Evolutionary conservation across 2,329 filamentous ascomycete species (phyloP), one percentile per base, ranked within the genome.

Genomic region (Penicillium digitatum): DNA sequence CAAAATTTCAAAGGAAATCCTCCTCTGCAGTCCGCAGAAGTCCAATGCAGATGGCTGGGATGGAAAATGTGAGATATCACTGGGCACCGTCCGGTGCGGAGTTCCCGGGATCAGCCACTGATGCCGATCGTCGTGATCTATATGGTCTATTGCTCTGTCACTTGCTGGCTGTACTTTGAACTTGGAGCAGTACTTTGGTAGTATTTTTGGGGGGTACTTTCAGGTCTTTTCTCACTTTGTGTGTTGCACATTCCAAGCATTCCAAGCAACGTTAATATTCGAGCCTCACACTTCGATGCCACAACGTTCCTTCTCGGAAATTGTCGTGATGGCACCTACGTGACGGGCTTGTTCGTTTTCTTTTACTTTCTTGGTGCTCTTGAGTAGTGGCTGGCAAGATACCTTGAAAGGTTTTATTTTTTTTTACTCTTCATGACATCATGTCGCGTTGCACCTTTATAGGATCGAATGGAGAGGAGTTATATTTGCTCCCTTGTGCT

Each of bases 61-160:
- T 27, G 14, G 35, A 55, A 60, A 66, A 66, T 67, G 62, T 68
- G 66, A 66, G 65, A 65, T 66, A 62, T 68, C 66, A 56, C 43
- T 34, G 26, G 14, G 1, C 12, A 14, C 12, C 22, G 24, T 35
- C 27, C 18, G 26, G 26, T 27, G 16, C 47, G 49, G 54, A 48
- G 54, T 32, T 29, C 50, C 44, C 27, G 42, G 38, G 42, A 50
- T 50, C 48, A 52, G 54, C 63, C 58, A 63, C 59, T 55, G 58
- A 60, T 39, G 44, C 50, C 42, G 51, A 52, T 53, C 51, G 16
- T 12, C 47, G 16, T 44, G 22, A 53, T 42, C 35, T 48, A 12
- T 49, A 20, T 16, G 45, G 26, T 16, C 26, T n/a, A 35, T 26
- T 47, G 32, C 49, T 47, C 32, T 47, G 42, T 47, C 42, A 47